Evolutionary conservation across 768 basidiomycete species (phyloP).

Genomic region (Tylopilus felleus): DNA sequence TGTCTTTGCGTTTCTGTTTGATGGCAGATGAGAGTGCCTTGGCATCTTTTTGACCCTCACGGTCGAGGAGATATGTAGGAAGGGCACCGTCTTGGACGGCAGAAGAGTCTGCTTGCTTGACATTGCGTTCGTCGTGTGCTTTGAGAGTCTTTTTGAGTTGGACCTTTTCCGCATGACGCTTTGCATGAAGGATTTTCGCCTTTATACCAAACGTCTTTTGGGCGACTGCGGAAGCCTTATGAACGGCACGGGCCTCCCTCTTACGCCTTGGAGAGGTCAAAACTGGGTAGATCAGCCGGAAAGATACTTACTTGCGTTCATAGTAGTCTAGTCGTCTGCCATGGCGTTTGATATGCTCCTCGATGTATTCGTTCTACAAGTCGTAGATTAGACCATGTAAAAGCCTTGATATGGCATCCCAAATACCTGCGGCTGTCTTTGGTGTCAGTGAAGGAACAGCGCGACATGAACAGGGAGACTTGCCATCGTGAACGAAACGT

Average conservation of each 20-base stretch:
- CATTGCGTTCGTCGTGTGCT: constrained; percentile 97
- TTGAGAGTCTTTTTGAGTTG: constrained; percentile 99
- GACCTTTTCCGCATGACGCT: constrained; percentile 95
- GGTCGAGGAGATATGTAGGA: constrained; percentile 93
- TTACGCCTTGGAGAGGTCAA: constrained; percentile 57
- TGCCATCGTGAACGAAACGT: constrained; percentile 23
- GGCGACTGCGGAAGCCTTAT: constrained; percentile 75
- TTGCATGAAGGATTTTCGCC: constrained; percentile 96
- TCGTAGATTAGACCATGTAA: constrained; percentile 6
- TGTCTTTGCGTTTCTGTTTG: constrained; percentile 98
- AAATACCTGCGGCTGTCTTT: constrained; percentile 62
- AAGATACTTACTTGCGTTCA: constrained; percentile 76
- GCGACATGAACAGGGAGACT: constrained; percentile 3
- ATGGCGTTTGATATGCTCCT: constrained; percentile 97
- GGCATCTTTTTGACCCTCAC: constrained; percentile 97
- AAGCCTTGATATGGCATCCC: not conserved
- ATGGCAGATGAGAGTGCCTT: constrained; percentile 94
- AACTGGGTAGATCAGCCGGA: not conserved
- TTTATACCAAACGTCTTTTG: constrained; percentile 96
- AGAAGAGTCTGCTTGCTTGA: constrained; percentile 88
- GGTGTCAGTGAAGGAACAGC: constrained; percentile 11
- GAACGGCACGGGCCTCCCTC: constrained; percentile 72
- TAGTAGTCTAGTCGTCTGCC: constrained; percentile 94
- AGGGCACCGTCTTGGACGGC: constrained; percentile 86
- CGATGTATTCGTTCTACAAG: constrained; percentile 94